Evolutionary conservation across 2,329 filamentous ascomycete species (phyloP), one percentile per base, ranked within the genome.

Genomic region (Thielaviopsis ethacetica): DNA sequence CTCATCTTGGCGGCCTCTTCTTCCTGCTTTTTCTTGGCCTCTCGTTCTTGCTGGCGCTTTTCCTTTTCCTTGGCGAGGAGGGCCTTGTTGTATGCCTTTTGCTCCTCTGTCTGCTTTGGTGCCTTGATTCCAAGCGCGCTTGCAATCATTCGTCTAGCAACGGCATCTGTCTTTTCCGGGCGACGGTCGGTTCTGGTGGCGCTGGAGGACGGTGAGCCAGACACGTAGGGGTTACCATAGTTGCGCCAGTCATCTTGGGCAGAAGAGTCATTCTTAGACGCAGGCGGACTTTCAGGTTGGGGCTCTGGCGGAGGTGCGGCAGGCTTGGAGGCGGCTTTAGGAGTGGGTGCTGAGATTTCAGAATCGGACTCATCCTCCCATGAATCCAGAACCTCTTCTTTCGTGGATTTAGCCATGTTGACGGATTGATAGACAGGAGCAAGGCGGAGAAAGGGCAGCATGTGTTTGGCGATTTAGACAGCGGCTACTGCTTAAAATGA

Each of bases 151-250:
- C 93, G 78, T 62, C 86, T 81, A 5, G 93, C 93, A 47, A 95
- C 89, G 0, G 90, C 88, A 62, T 94, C 94, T 62, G 91, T 94
- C 76, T 95, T 98, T 72, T 95, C 91, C 0, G 90, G 91, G 47
- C 87, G 74, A 27, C 49, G 56, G 19, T 57, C 44, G 7, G 30
- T 21, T 9, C 27, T 38, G 17, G 49, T 30, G 22, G 41, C 19
- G 7, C 41, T 21, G 13, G 44, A 22, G 47, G 22, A 57, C 21
- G 56, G 10, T 7, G 56, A 56, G 30, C 27, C 34, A 13, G 56
- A 51, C 22, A 24, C 30, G 24, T 34, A n/a, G 12, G 26, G 49
- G 30, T 26, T 34, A 34, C 49, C n/a, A 22, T n/a, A 51, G 27
- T 41, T 57, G 47, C 49, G 56, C 56, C 56, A 57, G 19, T 57